A percentile compares a stretch with the other conserved stretches of the same genome.
phyloP scores from a whole-genome alignment of 768 basidiomycete species.

The Scleroderma citrinum region DNA sequence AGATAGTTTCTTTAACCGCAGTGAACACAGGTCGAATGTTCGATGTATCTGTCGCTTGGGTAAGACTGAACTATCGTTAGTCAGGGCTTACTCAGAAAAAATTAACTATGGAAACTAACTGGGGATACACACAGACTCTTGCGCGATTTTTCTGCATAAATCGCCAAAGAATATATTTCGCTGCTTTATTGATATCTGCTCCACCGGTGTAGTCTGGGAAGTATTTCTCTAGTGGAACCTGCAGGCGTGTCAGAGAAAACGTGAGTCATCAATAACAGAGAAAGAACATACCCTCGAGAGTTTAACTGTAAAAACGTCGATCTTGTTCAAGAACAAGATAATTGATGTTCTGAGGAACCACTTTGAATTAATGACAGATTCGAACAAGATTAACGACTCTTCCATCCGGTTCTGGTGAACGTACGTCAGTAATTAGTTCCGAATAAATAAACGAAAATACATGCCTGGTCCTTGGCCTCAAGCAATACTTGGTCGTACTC shows the following conservation, averaged over 20 bases:
- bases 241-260: background rate
- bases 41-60: slow-evolving; percentile 84
- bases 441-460: slow-evolving; percentile 1
- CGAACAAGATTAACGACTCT: slow-evolving; percentile 70
- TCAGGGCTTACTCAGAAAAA: background rate
- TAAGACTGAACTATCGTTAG: slow-evolving; percentile 43
- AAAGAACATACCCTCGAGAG: slow-evolving; percentile 41
- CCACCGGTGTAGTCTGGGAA: slow-evolving; percentile 91
- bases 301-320: slow-evolving; percentile 73
- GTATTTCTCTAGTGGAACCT: slow-evolving; percentile 72
- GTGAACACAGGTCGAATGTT: slow-evolving; percentile 81
- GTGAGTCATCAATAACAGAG: background rate
- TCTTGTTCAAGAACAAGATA: slow-evolving; percentile 67
- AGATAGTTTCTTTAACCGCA: slow-evolving; percentile 88
- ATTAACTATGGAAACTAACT: slow-evolving; percentile 44
- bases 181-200: slow-evolving; percentile 87
- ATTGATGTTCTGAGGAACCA: slow-evolving; percentile 68
- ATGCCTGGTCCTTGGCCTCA: slow-evolving; percentile 42
- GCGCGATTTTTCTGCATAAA: slow-evolving; percentile 91
- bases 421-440: background rate
- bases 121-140: slow-evolving; percentile 82
- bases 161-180: slow-evolving; percentile 90
- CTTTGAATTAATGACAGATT: slow-evolving; percentile 72
- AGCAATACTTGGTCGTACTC: slow-evolving; percentile 72
- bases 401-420: slow-evolving; percentile 60